Evolutionary conservation across 140 eudicot genomes (phyloP), one percentile per base, ranked within the genome.

Genomic region (Flaveria floridana): DNA sequence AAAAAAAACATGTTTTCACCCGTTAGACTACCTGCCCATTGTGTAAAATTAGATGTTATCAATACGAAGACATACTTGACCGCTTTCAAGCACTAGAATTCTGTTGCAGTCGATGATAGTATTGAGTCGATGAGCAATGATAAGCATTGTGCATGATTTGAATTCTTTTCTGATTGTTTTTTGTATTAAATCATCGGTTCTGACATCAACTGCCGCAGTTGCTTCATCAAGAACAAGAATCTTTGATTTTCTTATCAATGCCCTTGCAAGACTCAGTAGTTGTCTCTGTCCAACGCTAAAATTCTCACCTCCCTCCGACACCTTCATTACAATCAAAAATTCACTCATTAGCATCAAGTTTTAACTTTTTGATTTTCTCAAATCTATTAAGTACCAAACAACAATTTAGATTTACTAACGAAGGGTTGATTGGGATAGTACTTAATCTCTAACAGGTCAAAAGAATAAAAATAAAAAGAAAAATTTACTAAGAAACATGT

Each of bases 141-240:
- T 85, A 28, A 94, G 88, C 99, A 94, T 94, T 6, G 99, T 91
- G 91, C 99, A 87, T 4, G 90, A 78, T 83, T 85, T 94, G 53
- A 94, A 91, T 80, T 94, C 97, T 79, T 88, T 91, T 30, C 99
- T 82, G 14, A 94, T 88, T 21, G 97, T 88, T 81, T 90, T 94
- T 76, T 94, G 99, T 41, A 94, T 91, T n/a, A 91, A 85, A 68
- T 96, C 92, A 78, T 94, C 99, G 7, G 99, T 94, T 81, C 89
- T 83, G 52, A 94, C 96, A 87, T 94, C 97, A 65, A 94, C 99
- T 7, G 99, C 95, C 56, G 99, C 97, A n/a, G 97, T 94, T 46
- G 97, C 99, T 87, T 94, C 99, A 81, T 94, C 99, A 76, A 90
- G 96, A 73, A 94, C 97, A 51, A 94, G 92, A 84, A 94, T 90